phyloP scores from a whole-genome alignment of 2,329 filamentous ascomycete species.

The Geoglossum cookeanum region DNA sequence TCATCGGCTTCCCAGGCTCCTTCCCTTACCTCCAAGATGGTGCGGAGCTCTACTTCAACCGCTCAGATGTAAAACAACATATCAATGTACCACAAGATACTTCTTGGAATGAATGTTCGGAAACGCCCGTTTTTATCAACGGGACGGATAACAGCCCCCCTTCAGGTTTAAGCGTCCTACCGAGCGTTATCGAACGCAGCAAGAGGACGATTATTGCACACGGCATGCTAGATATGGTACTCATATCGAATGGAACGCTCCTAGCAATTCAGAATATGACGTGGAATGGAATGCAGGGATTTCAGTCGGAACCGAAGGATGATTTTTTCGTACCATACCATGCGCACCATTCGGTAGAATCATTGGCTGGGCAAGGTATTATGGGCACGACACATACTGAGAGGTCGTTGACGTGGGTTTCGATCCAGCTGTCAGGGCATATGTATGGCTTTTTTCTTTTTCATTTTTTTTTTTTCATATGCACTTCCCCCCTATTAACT shows the following conservation, averaged over 20 bases:
- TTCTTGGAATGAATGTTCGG: constrained; percentile 38
- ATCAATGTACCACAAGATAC: constrained; percentile 39
- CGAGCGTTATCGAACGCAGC: background rate
- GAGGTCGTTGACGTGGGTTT: constrained; percentile 53
- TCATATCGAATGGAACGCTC: constrained; percentile 49
- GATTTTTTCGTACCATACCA: constrained; percentile 54
- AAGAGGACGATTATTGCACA: constrained; percentile 27
- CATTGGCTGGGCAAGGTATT: constrained; percentile 42
- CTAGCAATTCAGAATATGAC: constrained; percentile 67
- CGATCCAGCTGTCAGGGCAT: constrained; percentile 45
- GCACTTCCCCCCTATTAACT: too few species aligned
- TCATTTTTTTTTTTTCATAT: background rate
- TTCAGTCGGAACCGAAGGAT: constrained; percentile 37
- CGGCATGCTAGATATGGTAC: constrained; percentile 29
- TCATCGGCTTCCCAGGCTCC: constrained; percentile 48
- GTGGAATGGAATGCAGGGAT: constrained; percentile 52
- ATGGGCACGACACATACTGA: constrained; percentile 55
- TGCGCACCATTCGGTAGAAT: constrained; percentile 23
- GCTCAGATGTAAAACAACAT: constrained; percentile 46
- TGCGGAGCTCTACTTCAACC: constrained; percentile 48
- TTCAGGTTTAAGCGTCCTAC: background rate
- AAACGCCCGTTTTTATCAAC: constrained; percentile 25
- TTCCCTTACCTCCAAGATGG: constrained; percentile 44
- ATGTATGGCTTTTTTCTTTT: constrained; percentile 24
- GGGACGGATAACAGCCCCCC: constrained; percentile 17